Percentiles rank a stretch among this genome's conserved stretches.
phyloP scores from a whole-genome alignment of 352 stramenopile genomes.

The Phytophthora tubulina region DNA sequence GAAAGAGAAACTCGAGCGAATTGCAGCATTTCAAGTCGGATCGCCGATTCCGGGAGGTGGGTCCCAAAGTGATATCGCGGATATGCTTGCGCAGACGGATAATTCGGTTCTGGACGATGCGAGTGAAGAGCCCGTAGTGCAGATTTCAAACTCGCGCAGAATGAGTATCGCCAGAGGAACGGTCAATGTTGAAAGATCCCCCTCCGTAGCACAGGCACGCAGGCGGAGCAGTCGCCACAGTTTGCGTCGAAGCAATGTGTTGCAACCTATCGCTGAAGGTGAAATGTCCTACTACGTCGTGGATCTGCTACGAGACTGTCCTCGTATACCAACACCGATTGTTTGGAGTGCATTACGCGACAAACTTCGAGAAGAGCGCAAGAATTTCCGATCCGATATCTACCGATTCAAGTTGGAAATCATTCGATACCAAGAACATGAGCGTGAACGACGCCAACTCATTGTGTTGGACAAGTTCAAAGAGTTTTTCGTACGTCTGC shows the following conservation, averaged over 20 bases:
- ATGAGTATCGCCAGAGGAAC: conserved; percentile 12
- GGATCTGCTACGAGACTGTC: conserved; percentile 70
- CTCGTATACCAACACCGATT: conserved; percentile 50
- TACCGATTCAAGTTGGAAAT: conserved; percentile 72
- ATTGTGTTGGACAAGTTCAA: conserved; percentile 74
- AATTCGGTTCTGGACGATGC: conserved; percentile 12
- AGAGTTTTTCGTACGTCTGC: conserved; percentile 66
- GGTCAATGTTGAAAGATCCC: conserved; percentile 12
- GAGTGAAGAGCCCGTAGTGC: conserved; percentile 8
- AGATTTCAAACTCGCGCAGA: conserved; percentile 6
- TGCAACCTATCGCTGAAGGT: conserved; percentile 44
- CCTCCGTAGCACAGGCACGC: conserved; percentile 22
- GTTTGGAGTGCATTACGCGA: conserved; percentile 61
- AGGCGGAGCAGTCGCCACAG: conserved; percentile 46
- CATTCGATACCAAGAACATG: conserved; percentile 62
- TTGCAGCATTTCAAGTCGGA: conserved; percentile 17
- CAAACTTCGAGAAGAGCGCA: conserved; percentile 67
- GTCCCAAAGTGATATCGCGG: conserved; percentile 33
- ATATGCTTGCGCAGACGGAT: conserved; percentile 33
- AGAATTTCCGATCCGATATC: conserved; percentile 67
- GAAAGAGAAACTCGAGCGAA: conserved; percentile 65
- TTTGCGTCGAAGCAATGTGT: conserved; percentile 19
- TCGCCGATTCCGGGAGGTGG: conserved; percentile 11
- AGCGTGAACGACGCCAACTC: conserved; percentile 58
- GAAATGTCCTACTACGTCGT: conserved; percentile 72